Conservation (phyloP, 73 alveolate genomes). For the Paramecium octaurelia region DNA sequence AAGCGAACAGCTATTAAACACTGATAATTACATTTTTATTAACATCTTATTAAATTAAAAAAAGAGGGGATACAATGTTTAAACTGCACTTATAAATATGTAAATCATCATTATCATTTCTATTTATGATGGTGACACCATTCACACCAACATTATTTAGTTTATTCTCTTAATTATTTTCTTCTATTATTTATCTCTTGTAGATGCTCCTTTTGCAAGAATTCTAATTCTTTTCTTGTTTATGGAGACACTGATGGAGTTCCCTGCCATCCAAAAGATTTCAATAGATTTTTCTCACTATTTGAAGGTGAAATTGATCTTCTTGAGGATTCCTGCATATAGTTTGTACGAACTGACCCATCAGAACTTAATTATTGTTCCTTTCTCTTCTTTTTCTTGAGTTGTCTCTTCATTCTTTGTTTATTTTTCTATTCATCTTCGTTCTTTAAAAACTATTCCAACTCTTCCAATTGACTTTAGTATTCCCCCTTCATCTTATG, state of each 20-base stretch:
- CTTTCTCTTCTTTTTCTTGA: neutral
- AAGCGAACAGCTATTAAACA: neutral
- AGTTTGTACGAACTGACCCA: neutral
- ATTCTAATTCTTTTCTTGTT: neutral
- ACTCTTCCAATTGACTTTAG: neutral
- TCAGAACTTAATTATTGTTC: neutral
- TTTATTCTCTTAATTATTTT: constrained; percentile 18
- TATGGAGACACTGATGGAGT: constrained; percentile 2
- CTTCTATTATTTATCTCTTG: neutral
- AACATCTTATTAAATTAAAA: neutral
- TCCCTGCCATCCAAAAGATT: neutral
- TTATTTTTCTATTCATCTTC: neutral
- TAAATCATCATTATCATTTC: neutral
- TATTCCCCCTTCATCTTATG: neutral
- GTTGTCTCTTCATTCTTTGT: neutral
- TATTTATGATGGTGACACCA: constrained; percentile 25
- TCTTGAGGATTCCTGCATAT: neutral
- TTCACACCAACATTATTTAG: constrained; percentile 42
- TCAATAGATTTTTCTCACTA: neutral
- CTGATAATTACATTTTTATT: too few species aligned
- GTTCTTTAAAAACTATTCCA: neutral
- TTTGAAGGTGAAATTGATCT: neutral
- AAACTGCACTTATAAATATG: neutral
- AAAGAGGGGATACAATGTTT: neutral
- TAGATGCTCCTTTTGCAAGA: neutral